These are phyloP conservation scores for Aspergillus indologenus DNA, from an alignment of 495 filamentous ascomycete genomes.

Conservation along the genomic window DNA sequence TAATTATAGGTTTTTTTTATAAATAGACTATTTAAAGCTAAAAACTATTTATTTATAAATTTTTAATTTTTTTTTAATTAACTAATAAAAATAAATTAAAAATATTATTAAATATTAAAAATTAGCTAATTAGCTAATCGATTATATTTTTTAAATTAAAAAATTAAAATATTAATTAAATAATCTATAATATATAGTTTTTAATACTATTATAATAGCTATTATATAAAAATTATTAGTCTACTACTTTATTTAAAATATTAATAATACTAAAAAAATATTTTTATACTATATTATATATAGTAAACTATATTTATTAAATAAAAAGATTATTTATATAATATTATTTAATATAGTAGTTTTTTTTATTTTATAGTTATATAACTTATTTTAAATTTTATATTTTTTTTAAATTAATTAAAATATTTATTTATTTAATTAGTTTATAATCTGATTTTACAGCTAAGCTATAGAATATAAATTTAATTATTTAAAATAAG, in stretches of 20 bases:
- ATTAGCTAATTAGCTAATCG: not conserved
- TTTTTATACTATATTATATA: conserved; percentile 10
- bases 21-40: not conserved
- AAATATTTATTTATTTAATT: no score
- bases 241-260: not conserved
- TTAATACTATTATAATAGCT: conserved; percentile 3
- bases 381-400: no score
- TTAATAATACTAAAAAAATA: not conserved
- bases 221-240: not conserved
- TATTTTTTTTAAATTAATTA: not conserved
- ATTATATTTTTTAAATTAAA: not conserved
- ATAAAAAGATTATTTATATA: not conserved
- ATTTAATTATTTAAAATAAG: no score
- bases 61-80: not conserved
- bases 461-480: no score
- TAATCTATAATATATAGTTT: not conserved
- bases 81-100: not conserved
- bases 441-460: no score
- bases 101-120: no score
- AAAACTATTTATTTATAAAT: not conserved
- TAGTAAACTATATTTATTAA: not conserved
- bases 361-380: no score
- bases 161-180: conserved; percentile 1
- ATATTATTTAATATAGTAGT: not conserved
- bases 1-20: not conserved